Evolutionary conservation across 345 rosid species (phyloP).

Genomic region (Odontarrhena argentea): DNA sequence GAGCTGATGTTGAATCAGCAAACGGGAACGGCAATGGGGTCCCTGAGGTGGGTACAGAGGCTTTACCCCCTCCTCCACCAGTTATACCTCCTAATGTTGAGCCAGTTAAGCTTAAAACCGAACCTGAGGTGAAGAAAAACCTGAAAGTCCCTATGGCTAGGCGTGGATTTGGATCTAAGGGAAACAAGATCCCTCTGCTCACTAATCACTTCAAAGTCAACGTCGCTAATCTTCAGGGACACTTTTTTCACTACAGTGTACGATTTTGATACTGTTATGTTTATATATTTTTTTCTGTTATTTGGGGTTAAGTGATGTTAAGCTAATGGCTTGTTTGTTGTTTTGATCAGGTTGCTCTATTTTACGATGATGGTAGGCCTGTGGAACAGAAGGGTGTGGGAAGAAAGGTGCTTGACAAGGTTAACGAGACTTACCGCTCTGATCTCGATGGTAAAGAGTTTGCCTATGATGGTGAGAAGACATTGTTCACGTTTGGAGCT

Average conservation of each 20-base stretch:
- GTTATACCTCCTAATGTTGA: conserved; percentile 62
- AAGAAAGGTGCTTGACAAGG: conserved; percentile 66
- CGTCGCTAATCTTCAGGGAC: conserved; percentile 54
- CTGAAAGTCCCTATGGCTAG: conserved; percentile 62
- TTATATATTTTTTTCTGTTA: not conserved
- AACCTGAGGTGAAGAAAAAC: conserved; percentile 57
- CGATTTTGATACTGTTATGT: conserved; percentile 9
- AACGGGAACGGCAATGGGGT: conserved; percentile 46
- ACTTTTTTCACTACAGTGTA: conserved; percentile 82
- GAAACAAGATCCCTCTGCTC: conserved; percentile 59
- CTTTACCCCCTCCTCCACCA: conserved; percentile 78
- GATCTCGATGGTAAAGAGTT: conserved; percentile 75
- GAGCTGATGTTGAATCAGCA: conserved; percentile 48
- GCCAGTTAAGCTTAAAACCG: conserved; percentile 48
- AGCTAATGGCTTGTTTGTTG: conserved; percentile 1
- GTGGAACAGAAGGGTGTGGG: conserved; percentile 85
- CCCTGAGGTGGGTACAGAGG: conserved; percentile 16
- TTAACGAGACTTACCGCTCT: conserved; percentile 64
- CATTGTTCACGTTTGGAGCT: conserved; percentile 76
- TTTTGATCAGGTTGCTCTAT: conserved; percentile 57
- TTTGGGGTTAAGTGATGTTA: not conserved
- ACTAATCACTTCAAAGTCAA: conserved; percentile 89
- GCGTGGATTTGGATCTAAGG: conserved; percentile 68
- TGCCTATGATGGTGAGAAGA: conserved; percentile 96
- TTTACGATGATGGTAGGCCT: conserved; percentile 88